Conservation (phyloP, 345 rosid species). For the Arabis alpina region DNA sequence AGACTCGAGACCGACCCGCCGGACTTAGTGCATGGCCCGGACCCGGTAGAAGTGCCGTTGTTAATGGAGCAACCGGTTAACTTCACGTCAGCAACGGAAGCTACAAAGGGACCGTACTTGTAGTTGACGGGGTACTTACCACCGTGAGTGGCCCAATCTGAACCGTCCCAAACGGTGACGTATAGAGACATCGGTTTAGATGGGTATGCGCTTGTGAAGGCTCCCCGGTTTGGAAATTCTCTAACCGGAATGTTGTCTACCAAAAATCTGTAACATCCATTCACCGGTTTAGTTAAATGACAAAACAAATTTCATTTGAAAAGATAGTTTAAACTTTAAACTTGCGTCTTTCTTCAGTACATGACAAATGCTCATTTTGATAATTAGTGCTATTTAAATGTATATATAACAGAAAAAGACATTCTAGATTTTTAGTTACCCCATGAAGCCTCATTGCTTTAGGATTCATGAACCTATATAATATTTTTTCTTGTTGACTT, state of each 20-base stretch:
- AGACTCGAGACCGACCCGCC: conserved; percentile 50
- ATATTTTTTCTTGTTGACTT: conserved; percentile 10
- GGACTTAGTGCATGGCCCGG: conserved; percentile 53
- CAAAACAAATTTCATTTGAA: not conserved
- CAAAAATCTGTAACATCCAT: conserved; percentile 58
- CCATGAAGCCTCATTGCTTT: not conserved
- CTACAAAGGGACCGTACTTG: conserved; percentile 74
- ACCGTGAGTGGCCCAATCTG: conserved; percentile 95
- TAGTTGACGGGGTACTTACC: conserved; percentile 93
- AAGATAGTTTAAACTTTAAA: not conserved
- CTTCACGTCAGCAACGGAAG: conserved; percentile 59
- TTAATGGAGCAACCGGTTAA: conserved; percentile 60
- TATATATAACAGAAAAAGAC: conserved; percentile 5
- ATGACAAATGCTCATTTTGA: conserved; percentile 2
- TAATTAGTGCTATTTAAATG: not conserved
- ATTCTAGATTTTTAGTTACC: conserved; percentile 2
- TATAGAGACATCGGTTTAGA: conserved; percentile 83
- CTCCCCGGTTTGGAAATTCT: conserved; percentile 59
- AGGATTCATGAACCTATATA: conserved; percentile 22
- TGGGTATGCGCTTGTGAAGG: conserved; percentile 60
- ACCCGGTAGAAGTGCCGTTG: conserved; percentile 28
- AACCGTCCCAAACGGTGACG: conserved; percentile 91
- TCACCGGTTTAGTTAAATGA: conserved; percentile 10
- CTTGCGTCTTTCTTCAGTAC: not conserved
- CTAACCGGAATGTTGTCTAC: conserved; percentile 85